A percentile compares a stretch with the other conserved stretches of the same genome.
Evolutionary conservation across 139 green algal genomes (phyloP).

Genomic region (Volvox africanus): DNA sequence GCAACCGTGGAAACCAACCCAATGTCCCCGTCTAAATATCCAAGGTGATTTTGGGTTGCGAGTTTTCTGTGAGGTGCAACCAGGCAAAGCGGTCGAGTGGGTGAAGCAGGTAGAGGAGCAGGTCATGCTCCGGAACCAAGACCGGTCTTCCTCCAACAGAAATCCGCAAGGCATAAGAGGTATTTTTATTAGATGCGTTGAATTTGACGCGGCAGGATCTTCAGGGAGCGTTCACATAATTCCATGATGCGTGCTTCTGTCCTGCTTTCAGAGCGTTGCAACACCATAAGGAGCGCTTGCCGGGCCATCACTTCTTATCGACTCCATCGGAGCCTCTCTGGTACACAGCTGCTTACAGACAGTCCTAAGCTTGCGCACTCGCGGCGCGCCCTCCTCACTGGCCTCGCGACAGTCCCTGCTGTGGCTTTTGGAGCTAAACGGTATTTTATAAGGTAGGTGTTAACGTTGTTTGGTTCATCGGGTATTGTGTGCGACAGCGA

Average conservation of each 20-base stretch:
- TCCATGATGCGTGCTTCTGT: background rate
- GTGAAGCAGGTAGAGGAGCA: background rate
- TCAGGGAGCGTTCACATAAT: background rate
- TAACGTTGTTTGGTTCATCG: background rate
- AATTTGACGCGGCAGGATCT: background rate
- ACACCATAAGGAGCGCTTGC: background rate
- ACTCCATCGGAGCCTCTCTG: background rate
- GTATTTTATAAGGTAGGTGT: background rate
- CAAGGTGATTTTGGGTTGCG: too few species aligned
- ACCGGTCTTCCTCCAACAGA: background rate
- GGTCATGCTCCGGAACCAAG: background rate
- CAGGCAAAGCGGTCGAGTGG: background rate
- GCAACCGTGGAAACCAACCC: too few species aligned
- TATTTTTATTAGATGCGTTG: background rate
- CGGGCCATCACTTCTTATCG: background rate
- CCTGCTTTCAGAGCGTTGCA: conserved; percentile 8
- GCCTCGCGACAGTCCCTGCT: background rate
- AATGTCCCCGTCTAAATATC: too few species aligned
- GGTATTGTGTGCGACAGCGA: too few species aligned
- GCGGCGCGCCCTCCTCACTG: background rate
- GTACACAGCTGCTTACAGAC: background rate
- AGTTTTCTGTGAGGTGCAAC: background rate
- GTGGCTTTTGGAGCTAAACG: conserved; percentile 19
- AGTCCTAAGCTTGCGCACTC: background rate
- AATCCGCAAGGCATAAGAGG: background rate